These are phyloP conservation scores for Camellia japonica DNA, from an alignment of 148 eudicot genomes.

Conservation along the genomic window DNA sequence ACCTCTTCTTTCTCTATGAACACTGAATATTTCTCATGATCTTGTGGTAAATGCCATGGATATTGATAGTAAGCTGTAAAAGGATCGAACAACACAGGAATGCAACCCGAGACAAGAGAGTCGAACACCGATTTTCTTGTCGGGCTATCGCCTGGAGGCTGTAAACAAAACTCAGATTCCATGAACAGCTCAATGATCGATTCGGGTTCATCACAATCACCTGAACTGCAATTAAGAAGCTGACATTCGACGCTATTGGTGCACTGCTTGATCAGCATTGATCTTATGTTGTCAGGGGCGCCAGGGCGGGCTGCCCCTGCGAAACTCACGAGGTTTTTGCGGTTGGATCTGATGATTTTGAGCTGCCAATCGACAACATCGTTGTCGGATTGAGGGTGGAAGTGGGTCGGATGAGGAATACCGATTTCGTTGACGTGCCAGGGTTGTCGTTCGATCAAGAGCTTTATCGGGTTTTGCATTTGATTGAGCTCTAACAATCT, in stretches of 20 bases:
- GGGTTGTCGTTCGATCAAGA: slow-evolving; percentile 71
- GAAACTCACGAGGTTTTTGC: slow-evolving; percentile 50
- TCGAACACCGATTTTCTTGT: slow-evolving; percentile 81
- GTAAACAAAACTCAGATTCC: slow-evolving; percentile 80
- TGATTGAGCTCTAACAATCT: slow-evolving; percentile 46
- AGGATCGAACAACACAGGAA: slow-evolving; percentile 75
- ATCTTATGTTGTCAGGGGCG: slow-evolving; percentile 45
- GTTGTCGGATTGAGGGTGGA: slow-evolving; percentile 68
- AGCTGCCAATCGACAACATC: slow-evolving; percentile 55
- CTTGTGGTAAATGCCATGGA: slow-evolving; percentile 81
- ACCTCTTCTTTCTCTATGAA: slow-evolving; percentile 60
- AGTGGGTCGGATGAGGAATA: slow-evolving; percentile 76
- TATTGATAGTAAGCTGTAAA: slow-evolving; percentile 77
- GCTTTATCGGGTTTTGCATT: slow-evolving; percentile 65
- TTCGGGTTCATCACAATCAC: slow-evolving; percentile 39
- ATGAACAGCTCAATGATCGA: slow-evolving; percentile 42
- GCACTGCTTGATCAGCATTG: slow-evolving; percentile 61
- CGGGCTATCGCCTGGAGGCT: slow-evolving; percentile 78
- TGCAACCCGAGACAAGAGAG: slow-evolving; percentile 72
- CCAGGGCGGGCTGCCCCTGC: slow-evolving; percentile 59
- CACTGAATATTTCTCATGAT: slow-evolving; percentile 55
- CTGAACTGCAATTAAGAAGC: slow-evolving; percentile 43
- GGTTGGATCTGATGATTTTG: slow-evolving; percentile 25
- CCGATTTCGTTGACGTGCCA: slow-evolving; percentile 76
- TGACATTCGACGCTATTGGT: slow-evolving; percentile 8